phyloP scores from a whole-genome alignment of 176 grass and related monocot genomes.

The Rhynchospora tenuis region DNA sequence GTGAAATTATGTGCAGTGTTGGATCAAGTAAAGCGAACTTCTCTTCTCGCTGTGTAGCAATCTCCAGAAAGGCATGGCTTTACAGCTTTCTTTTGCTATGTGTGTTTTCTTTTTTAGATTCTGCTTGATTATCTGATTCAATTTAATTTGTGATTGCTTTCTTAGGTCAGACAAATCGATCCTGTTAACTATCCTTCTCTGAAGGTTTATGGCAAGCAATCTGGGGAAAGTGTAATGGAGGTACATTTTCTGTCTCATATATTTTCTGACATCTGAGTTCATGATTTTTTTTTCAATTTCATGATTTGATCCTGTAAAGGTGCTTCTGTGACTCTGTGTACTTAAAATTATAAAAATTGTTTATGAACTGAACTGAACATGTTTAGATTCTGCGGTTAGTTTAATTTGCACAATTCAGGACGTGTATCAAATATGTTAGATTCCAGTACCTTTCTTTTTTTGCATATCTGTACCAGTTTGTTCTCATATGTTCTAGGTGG shows the following conservation, averaged over 20 bases:
- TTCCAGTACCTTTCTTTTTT: neutral
- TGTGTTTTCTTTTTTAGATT: neutral
- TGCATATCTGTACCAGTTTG: neutral
- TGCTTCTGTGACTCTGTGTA: neutral
- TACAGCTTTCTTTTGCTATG: neutral
- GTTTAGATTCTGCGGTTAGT: neutral
- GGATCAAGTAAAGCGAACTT: constrained; percentile 24
- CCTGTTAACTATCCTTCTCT: constrained; percentile 3
- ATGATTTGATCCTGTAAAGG: neutral
- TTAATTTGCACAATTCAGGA: neutral
- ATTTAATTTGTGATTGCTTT: constrained; percentile 18
- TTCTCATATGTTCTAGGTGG: neutral
- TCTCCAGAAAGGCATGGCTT: constrained; percentile 42
- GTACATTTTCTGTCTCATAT: constrained; percentile 26
- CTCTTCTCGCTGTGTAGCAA: constrained; percentile 23
- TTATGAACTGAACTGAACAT: neutral
- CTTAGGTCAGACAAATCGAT: constrained; percentile 35
- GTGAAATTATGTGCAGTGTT: constrained; percentile 33
- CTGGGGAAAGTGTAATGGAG: constrained; percentile 41
- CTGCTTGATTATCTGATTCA: neutral
- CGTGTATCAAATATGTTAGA: neutral
- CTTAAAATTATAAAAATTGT: neutral
- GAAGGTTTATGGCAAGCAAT: constrained; percentile 33
- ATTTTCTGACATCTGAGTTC: neutral
- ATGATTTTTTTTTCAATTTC: neutral